phyloP scores from a whole-genome alignment of 2,329 filamentous ascomycete species.

The Calonectria multiphialidica region DNA sequence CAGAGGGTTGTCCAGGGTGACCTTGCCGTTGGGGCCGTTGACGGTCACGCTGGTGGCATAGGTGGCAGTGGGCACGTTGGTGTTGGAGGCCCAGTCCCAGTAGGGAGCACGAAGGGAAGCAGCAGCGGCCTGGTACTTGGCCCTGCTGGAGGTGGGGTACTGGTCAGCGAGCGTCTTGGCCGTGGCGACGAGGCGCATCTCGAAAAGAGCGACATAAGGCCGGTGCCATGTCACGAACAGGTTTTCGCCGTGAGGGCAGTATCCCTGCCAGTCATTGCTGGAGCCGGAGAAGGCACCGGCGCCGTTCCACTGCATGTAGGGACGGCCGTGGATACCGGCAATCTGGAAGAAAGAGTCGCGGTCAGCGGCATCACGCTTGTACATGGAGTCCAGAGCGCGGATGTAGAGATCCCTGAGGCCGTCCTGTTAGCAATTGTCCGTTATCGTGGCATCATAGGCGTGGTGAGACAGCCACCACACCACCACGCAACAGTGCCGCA shows the following conservation, averaged over 20 bases:
- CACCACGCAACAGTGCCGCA: too few species aligned
- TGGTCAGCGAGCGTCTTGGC: background rate
- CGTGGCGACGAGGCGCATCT: conserved; percentile 46
- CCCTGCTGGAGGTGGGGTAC: conserved; percentile 30
- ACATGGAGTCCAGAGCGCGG: conserved; percentile 58
- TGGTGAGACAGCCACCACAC: too few species aligned
- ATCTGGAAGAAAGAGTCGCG: conserved; percentile 64
- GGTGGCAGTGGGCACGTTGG: conserved; percentile 56
- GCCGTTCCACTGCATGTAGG: conserved; percentile 56
- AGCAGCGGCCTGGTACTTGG: conserved; percentile 58
- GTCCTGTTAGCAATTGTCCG: background rate
- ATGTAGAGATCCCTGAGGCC: conserved; percentile 61
- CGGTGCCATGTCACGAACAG: conserved; percentile 68
- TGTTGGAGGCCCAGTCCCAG: conserved; percentile 66
- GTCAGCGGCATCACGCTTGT: conserved; percentile 54
- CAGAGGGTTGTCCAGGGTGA: conserved; percentile 63
- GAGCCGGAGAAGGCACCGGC: conserved; percentile 44
- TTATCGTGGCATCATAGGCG: too few species aligned
- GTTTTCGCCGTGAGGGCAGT: conserved; percentile 62
- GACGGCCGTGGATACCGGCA: conserved; percentile 60
- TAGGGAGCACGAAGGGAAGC: conserved; percentile 62
- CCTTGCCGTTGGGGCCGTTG: conserved; percentile 53
- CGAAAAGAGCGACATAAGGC: conserved; percentile 65
- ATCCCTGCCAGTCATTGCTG: conserved; percentile 51
- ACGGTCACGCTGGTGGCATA: conserved; percentile 51